Base-by-base conservation (phyloP, 441 rosid species). In the Capsella rubella region DNA sequence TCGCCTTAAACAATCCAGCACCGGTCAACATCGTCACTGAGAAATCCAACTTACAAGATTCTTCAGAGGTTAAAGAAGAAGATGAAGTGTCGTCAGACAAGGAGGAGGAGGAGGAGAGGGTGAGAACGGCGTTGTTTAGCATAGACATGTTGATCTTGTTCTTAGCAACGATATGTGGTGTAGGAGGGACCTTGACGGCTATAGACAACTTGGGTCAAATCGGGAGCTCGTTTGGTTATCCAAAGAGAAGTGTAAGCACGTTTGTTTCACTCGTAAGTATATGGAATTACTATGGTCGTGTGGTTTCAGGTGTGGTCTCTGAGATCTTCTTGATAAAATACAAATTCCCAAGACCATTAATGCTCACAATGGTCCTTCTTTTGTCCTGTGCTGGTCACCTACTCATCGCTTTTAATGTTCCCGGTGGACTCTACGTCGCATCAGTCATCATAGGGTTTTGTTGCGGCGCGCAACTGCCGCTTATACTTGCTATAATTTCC, bases 201-300 rank as follows among this genome's bases (percentile, higher is more conserved):
- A 82, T 84, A n/a, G 97, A 91, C 69, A 91, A 91, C 63, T 72
- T 91, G 74, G 86, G 88, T n/a, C 97, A 91, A 57, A 87, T 91
- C 4, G 98, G 98, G 8, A 4, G 54, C 1, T 87, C 98, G 1
- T 77, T 87, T 0, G 86, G 89, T 45, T 91, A 93, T 66, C 90
- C 91, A 9, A 79, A 71, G 63, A 74, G 28, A 69, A 88, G 90
- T 75, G 81, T 71, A 1, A 84, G 89, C 72, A 90, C 97, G 5
- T 91, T 91, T 34, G 89, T 91, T 7, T 91, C 97, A 37, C 83
- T 91, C 0, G 95, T 91, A 3, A 90, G 97, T 64, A 90, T 91
- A 71, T 91, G 97, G 97, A 91, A 91, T 42, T 91, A 88, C 77
- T 83, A 85, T 0, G 97, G 96, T 29, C 82, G 93, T 32, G 93